Base-by-base conservation (phyloP, 176 grass and related monocot species). In the Poa pratensis region DNA sequence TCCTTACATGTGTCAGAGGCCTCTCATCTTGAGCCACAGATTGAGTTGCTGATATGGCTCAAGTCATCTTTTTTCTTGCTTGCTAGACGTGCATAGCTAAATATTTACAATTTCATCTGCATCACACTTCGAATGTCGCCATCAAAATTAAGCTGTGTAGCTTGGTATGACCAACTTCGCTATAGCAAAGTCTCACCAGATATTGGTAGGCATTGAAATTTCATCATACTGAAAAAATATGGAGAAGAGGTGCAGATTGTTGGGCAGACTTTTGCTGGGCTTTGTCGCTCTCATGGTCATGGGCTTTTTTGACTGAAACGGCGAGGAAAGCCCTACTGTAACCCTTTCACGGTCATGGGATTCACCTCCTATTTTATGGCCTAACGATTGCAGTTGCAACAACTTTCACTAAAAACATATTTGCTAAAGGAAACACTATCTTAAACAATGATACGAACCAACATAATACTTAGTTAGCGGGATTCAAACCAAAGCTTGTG, bases 131-230 rank as follows among this genome's bases (percentile, higher is more conserved):
- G 54, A 22, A 58, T 0, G 55, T 83, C 81, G 40, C 81, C 69
- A 62, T 74, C 81, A 8, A 40, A 75, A 34, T 53, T 53, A 49
- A 22, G 35, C 16, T 46, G 7, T 82, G 50, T 42, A 51, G 51
- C 32, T 69, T 51, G 60, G 52, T 58, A 22, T 34, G 73, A 75
- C 77, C 55, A 75, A 69, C 32, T 87, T 42, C 18, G 22, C 46
- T 51, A 76, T 19, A 66, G 45, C 77, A 75, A 64, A 86, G 69
- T 74, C 22, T 86, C 43, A 75, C 68, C 68, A 64, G 73, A 74
- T 63, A 42, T 80, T n/a, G 27, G 20, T 37, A 62, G 66, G 27
- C 39, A 35, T 64, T 79, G 7, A 79, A 50, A 27, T 60, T 9
- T 11, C 17, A 23, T 9, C 35, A 37, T 37, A 73, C 68, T 7